phyloP scores from a whole-genome alignment of 495 filamentous ascomycete genomes.

The Tuber calosporum region DNA sequence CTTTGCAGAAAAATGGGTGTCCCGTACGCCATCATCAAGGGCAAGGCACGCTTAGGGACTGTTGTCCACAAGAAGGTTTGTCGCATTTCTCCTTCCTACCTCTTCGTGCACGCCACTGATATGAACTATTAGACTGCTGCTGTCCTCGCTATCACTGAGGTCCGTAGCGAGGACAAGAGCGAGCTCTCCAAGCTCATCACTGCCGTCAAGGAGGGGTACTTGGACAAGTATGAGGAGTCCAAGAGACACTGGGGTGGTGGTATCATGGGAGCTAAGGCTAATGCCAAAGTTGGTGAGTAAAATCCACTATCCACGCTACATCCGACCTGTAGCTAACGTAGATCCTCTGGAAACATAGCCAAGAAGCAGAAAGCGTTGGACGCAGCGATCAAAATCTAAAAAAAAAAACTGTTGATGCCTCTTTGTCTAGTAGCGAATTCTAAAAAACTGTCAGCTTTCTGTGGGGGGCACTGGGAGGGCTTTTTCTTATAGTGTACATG shows the following conservation, averaged over 20 bases:
- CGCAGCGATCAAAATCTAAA: constrained; percentile 89
- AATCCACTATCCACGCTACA: background rate
- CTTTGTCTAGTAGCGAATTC: background rate
- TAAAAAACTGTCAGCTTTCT: background rate
- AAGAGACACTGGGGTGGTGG: constrained; percentile 98
- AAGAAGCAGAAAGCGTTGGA: constrained; percentile 97
- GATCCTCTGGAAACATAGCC: constrained; percentile 30
- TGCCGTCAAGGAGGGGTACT: constrained; percentile 96
- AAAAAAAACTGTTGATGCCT: background rate
- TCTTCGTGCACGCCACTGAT: constrained; percentile 32
- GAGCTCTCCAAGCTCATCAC: constrained; percentile 95
- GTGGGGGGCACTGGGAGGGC: background rate
- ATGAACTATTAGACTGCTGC: constrained; percentile 67
- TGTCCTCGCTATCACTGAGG: constrained; percentile 91
- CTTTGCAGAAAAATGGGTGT: constrained; percentile 99
- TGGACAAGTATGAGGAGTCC: constrained; percentile 87
- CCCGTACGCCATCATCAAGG: constrained; percentile 98
- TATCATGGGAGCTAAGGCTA: constrained; percentile 98
- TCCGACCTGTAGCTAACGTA: constrained; percentile 10
- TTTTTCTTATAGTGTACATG: background rate
- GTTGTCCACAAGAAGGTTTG: constrained; percentile 98
- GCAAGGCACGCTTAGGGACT: constrained; percentile 96
- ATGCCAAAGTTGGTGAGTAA: constrained; percentile 62
- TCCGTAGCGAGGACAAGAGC: constrained; percentile 92
- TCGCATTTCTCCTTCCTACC: constrained; percentile 1